These are phyloP conservation scores for Yamadazyma aaseri DNA, from an alignment of 1,139 yeast species.

Conservation along the genomic window DNA sequence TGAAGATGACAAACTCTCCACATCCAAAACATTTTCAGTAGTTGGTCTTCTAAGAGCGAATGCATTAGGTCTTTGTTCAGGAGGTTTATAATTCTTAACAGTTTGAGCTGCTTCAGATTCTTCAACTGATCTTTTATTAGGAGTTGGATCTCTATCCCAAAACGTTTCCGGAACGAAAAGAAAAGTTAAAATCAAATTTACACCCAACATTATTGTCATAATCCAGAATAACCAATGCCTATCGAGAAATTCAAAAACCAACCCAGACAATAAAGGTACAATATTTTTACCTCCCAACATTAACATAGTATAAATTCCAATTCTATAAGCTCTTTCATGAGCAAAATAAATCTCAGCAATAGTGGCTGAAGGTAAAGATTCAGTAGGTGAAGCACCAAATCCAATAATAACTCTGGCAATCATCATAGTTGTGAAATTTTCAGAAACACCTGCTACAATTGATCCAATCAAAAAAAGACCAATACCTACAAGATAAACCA, in stretches of 20 bases:
- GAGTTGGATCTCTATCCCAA: constrained; percentile 59
- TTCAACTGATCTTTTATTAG: constrained; percentile 45
- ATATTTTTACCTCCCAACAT: constrained; percentile 63
- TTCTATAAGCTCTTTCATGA: constrained; percentile 64
- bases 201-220: constrained; percentile 51
- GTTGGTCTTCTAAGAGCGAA: constrained; percentile 24
- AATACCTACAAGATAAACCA: constrained; percentile 52
- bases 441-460: constrained; percentile 53
- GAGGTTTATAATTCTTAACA: constrained; percentile 29
- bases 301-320: constrained; percentile 61
- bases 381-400: constrained; percentile 61
- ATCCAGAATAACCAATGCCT: constrained; percentile 68
- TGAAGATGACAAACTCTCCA: constrained; percentile 21
- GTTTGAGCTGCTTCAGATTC: constrained; percentile 52
- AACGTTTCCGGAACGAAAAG: constrained; percentile 65
- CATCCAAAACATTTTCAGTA: constrained; percentile 18
- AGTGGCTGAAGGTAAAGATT: constrained; percentile 60
- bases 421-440: constrained; percentile 49
- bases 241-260: constrained; percentile 47
- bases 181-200: constrained; percentile 43
- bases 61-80: constrained; percentile 32
- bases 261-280: constrained; percentile 55
- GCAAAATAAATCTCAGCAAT: constrained; percentile 64
- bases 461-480: constrained; percentile 52
- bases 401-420: constrained; percentile 61